Evolutionary conservation across 768 basidiomycete genomes (phyloP), one percentile per base, ranked within the genome.

Genomic region (Serendipita sp.): DNA sequence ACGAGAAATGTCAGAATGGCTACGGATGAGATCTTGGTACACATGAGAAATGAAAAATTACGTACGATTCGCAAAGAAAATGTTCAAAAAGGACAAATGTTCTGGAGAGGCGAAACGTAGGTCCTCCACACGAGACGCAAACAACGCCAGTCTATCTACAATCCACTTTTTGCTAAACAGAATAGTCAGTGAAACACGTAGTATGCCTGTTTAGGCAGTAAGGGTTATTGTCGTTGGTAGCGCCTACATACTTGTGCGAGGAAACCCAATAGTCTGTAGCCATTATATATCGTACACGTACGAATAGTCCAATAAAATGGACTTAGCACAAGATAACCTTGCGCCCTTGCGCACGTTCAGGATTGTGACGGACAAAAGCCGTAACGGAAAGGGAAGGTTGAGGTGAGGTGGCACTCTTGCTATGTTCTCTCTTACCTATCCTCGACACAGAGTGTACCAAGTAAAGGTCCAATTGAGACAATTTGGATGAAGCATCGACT

Each of bases 231-330:
- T 24, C 24, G 24, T 24, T 24, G 24, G 24, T 24, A 53, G 44
- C 65, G 66, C 53, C 64, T 64, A 72, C 80, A 77, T 73, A 90
- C 88, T 86, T 86, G 74, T 96, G 93, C 63, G 91, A 89, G 71
- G 91, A 93, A 34, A 84, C 80, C 90, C 90, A 96, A 72, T 92
- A 95, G 75, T 92, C 87, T 44, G 89, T 89, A 3, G 89, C 88
- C 90, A 92, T 92, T 41, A 7, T 41, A 41, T 41, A 41, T 41
- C 38, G 38, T 41, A 41, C 38, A 41, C 38, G 13, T 41, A 13
- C 38, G 38, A 41, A 41, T 13, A 13, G 24, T 24, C 24, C 24
- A 24, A 24, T 24, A 24, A 24, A 24, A 1, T 24, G 24, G 24
- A 24, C 24, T 24, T 24, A 24, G 24, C 24, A 24, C 24, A 24